These are phyloP conservation scores for Ogataea ganodermae DNA, from an alignment of 805 yeast genomes.

Conservation along the genomic window DNA sequence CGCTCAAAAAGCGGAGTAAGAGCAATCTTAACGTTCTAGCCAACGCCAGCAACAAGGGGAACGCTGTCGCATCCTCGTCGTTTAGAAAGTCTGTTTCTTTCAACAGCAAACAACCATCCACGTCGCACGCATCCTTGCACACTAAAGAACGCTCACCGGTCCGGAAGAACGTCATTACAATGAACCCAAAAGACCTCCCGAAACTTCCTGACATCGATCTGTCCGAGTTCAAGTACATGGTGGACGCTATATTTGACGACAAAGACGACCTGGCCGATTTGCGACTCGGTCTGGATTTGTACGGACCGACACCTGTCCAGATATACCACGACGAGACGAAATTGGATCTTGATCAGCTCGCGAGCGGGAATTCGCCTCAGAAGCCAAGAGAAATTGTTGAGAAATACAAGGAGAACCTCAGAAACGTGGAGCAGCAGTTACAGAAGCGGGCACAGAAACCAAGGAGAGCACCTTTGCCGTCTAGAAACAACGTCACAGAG, in stretches of 20 bases:
- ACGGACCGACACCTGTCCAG: not conserved
- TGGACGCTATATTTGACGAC: slow-evolving; percentile 33
- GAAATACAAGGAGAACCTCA: slow-evolving; percentile 10
- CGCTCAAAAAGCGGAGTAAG: slow-evolving; percentile 15
- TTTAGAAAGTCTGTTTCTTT: slow-evolving; percentile 52
- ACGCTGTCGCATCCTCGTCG: slow-evolving; percentile 49
- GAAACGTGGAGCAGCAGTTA: slow-evolving; percentile 5
- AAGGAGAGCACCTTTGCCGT: not conserved
- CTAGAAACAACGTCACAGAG: not conserved
- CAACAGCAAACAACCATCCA: slow-evolving; percentile 25
- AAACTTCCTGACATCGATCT: slow-evolving; percentile 30
- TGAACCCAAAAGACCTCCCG: slow-evolving; percentile 31
- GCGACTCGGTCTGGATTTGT: slow-evolving; percentile 1
- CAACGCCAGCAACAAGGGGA: slow-evolving; percentile 26
- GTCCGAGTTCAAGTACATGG: slow-evolving; percentile 33
- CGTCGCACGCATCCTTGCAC: slow-evolving; percentile 12
- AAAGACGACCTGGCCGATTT: slow-evolving; percentile 1
- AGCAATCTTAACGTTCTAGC: slow-evolving; percentile 17
- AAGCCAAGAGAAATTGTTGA: not conserved
- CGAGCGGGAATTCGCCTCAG: not conserved
- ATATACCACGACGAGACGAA: slow-evolving; percentile 12
- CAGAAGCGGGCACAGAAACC: not conserved
- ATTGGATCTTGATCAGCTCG: slow-evolving; percentile 1
- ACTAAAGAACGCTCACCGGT: slow-evolving; percentile 1
- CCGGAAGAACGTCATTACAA: slow-evolving; percentile 10